Conservation (phyloP, 1,284 basidiomycete genomes). For the Cystobasidiaceae sp. region DNA sequence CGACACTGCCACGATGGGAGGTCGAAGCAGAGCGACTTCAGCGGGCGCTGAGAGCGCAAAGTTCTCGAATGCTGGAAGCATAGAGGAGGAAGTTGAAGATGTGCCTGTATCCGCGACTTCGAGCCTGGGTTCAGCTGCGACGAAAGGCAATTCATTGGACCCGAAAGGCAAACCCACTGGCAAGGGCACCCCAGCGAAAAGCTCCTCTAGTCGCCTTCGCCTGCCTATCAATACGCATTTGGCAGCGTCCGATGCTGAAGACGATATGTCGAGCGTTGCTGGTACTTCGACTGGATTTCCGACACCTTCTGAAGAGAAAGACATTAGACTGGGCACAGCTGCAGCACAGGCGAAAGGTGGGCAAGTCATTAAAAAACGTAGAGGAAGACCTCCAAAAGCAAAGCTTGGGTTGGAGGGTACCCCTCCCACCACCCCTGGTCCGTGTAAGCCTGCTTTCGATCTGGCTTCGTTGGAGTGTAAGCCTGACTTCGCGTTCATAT, state of each 20-base stretch:
- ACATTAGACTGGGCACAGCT: not conserved
- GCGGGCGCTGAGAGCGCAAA: too few relatives aligned
- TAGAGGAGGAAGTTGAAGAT: not conserved
- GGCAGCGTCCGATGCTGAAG: too few relatives aligned
- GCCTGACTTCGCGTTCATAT: too few relatives aligned
- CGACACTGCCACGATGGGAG: not conserved
- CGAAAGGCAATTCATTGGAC: not conserved
- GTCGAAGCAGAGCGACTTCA: too few relatives aligned
- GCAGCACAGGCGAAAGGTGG: not conserved
- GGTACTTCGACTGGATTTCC: too few relatives aligned
- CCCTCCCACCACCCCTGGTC: not conserved
- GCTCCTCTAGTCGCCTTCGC: too few relatives aligned
- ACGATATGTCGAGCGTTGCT: too few relatives aligned
- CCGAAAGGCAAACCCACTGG: too few relatives aligned
- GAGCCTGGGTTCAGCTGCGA: not conserved
- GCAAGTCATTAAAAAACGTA: not conserved
- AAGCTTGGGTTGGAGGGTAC: not conserved
- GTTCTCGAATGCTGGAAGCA: too few relatives aligned
- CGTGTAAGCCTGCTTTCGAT: not conserved
- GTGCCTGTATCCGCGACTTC: not conserved
- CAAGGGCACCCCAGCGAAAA: too few relatives aligned
- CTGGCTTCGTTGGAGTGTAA: too few relatives aligned
- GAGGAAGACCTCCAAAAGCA: slow-evolving; percentile 2
- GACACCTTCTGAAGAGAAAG: not conserved
- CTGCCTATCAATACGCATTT: too few relatives aligned